A percentile compares a stretch with the other conserved stretches of the same genome.
Conservation (phyloP, 2,329 filamentous ascomycete species). For the Lachnellula suecica region DNA sequence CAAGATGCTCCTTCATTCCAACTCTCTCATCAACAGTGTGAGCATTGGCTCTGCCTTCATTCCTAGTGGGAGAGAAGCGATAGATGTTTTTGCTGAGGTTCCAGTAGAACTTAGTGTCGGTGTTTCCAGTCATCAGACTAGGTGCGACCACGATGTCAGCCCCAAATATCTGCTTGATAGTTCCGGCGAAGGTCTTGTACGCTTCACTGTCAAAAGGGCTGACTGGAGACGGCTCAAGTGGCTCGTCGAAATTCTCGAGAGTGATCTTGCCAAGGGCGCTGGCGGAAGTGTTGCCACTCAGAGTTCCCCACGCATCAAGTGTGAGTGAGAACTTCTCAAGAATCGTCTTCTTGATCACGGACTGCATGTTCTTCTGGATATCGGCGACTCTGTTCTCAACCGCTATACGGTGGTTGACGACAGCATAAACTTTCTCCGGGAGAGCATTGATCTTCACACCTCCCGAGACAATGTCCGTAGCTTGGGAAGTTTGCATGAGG, state of each 20-base stretch:
- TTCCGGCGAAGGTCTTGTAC: slow-evolving; percentile 22
- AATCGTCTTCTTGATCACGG: slow-evolving; percentile 47
- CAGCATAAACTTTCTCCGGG: slow-evolving; percentile 49
- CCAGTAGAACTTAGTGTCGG: slow-evolving; percentile 29
- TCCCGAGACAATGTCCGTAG: slow-evolving; percentile 51
- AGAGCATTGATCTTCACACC: slow-evolving; percentile 58
- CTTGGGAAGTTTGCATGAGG: slow-evolving; percentile 54
- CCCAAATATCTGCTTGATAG: slow-evolving; percentile 19
- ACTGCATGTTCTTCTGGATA: slow-evolving; percentile 39
- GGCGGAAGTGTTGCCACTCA: slow-evolving; percentile 23
- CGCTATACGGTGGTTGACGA: slow-evolving; percentile 54
- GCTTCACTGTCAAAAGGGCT: slow-evolving; percentile 33
- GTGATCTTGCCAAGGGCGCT: slow-evolving; percentile 35
- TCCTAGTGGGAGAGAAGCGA: slow-evolving; percentile 38
- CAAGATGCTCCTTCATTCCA: slow-evolving; percentile 39
- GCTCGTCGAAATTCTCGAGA: slow-evolving; percentile 30
- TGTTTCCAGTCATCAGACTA: slow-evolving; percentile 25
- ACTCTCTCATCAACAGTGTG: slow-evolving; percentile 41
- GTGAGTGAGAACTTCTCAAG: slow-evolving; percentile 33
- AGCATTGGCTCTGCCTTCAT: slow-evolving; percentile 32
- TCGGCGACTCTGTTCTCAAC: slow-evolving; percentile 18
- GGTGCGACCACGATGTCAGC: slow-evolving; percentile 22
- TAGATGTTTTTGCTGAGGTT: slow-evolving; percentile 39
- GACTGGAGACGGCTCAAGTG: slow-evolving; percentile 36
- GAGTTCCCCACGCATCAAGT: slow-evolving; percentile 44